Conservation (phyloP, 192 early-diverging fungal species). For the Mortierella claussenii region DNA sequence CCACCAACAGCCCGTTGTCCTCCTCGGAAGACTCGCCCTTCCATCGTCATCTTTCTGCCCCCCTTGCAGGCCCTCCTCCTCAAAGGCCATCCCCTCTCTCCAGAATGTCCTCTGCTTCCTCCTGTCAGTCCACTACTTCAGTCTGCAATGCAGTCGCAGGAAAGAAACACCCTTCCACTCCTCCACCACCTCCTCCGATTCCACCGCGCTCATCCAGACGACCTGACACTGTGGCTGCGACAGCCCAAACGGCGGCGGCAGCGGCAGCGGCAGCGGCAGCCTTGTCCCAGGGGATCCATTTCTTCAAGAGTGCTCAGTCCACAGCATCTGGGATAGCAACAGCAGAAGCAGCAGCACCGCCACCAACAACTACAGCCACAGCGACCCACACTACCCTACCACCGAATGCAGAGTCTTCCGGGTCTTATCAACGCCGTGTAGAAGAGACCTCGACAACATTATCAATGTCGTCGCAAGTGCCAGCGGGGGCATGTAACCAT, state of each 20-base stretch:
- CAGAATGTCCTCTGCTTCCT: background rate
- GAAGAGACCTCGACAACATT: no score
- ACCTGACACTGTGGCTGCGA: background rate
- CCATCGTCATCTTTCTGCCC: no score
- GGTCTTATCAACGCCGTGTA: no score
- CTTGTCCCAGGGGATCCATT: no score
- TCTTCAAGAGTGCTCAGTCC: no score
- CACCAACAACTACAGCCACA: background rate
- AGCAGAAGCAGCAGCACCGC: background rate
- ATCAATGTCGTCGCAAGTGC: no score
- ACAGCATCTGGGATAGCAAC: background rate
- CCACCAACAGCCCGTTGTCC: background rate
- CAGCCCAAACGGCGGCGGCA: background rate
- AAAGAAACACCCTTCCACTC: slow-evolving; percentile 34
- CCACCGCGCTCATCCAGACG: slow-evolving; percentile 15
- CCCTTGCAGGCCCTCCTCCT: no score
- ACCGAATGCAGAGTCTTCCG: no score
- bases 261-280: background rate
- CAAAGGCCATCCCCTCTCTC: background rate
- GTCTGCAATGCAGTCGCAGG: slow-evolving; percentile 7
- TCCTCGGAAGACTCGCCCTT: background rate
- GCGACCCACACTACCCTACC: background rate
- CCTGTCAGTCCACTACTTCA: background rate
- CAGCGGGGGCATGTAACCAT: no score
- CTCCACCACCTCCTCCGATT: slow-evolving; percentile 22